Conservation (phyloP, 2,329 filamentous ascomycete species). For the Cladosporium sp. region DNA sequence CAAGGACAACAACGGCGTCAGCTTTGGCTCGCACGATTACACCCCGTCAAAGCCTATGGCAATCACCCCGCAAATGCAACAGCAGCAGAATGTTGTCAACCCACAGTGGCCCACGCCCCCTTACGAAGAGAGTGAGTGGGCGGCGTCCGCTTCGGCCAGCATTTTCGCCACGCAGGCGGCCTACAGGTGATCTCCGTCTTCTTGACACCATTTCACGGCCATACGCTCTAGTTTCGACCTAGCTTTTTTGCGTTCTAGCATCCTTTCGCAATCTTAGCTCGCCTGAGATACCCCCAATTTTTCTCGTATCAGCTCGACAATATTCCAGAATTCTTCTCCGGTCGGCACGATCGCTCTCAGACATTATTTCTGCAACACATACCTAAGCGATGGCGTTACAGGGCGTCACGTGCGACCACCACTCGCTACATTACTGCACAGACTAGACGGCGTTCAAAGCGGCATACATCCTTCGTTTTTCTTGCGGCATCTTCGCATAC, state of each 20-base stretch:
- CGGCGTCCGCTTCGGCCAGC: conserved; percentile 70
- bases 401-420: not conserved
- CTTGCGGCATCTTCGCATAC: not conserved
- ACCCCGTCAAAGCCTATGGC: conserved; percentile 65
- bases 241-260: conserved; percentile 9
- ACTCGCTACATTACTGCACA: not conserved
- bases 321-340: not conserved
- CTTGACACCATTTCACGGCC: not conserved
- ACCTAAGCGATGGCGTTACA: not conserved
- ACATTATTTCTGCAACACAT: not conserved
- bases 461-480: not conserved
- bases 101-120: conserved; percentile 92
- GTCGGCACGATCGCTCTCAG: not conserved
- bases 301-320: not conserved
- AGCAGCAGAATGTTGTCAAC: conserved; percentile 43
- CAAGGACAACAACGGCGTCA: conserved; percentile 69
- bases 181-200: conserved; percentile 19
- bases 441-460: not conserved
- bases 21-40: conserved; percentile 62
- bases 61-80: conserved; percentile 53
- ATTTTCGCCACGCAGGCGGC: conserved; percentile 66
- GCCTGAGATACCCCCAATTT: not conserved
- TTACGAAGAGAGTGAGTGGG: conserved; percentile 92
- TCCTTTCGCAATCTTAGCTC: not conserved
- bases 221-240: not conserved